Base-by-base conservation (phyloP, 495 filamentous ascomycete species). In the Penicillium subrubescens region DNA sequence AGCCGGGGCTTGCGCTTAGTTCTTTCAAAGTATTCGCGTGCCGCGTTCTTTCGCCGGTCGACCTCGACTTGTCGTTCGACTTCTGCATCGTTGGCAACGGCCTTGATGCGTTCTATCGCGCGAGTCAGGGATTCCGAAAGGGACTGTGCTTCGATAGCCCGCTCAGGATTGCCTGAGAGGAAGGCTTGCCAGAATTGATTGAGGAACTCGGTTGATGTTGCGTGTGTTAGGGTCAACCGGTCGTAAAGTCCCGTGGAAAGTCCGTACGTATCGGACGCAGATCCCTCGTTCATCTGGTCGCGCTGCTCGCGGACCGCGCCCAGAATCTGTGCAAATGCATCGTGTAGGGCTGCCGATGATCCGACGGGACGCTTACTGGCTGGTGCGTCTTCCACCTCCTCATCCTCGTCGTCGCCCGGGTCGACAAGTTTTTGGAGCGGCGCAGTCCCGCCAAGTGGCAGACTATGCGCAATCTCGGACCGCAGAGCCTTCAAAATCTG, bases 151-250 rank as follows among this genome's bases (percentile, higher is more conserved):
- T 97, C 93, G 25, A 79, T 78, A 0, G 90, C 88, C n/a, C 90
- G 87, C 48, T 89, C 86, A 8, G 90, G 79, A 72, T 95, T 90
- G 2, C 92, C 92, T 0, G 93, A 97, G 8, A 94, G 80, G 69
- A 95, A 97, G 5, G 91, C 86, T 39, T 86, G 81, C 94, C 94
- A 98, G 81, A 97, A 99, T 72, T 98, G 94, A 65, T 91, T 89
- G n/a, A 99, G 79, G 70, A 98, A 98, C 66, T 98, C 96, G 8
- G 89, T 90, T 1, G 93, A 92, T 0, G 95, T 97, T 44, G 93
- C 92, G 72, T 98, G 93, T 19, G 93, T 96, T 25, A 97, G 84
- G 29, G 84, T 87, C 43, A 96, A 83, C 5, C 88, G 86, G 60
- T 96, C 89, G 44, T 92, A 89, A 5, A 93, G 79, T 0, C 80